Conservation (phyloP, 2,329 filamentous ascomycete genomes). For the Sclerotinia trifoliorum region DNA sequence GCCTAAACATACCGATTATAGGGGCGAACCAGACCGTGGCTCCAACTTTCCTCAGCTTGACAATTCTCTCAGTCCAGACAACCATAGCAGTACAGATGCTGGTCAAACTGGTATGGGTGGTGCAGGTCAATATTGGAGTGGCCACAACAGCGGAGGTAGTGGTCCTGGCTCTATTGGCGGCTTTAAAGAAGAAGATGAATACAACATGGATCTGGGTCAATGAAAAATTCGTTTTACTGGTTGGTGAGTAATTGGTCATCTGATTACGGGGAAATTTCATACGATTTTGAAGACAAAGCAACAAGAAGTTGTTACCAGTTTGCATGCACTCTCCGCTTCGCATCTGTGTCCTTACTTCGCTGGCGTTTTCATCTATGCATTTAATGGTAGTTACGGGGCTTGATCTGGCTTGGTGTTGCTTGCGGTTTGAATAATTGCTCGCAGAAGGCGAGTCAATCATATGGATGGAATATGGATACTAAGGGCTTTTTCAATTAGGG, state of each 20-base stretch:
- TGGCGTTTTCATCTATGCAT: slow-evolving; percentile 38
- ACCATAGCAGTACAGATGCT: slow-evolving; percentile 38
- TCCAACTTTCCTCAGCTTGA: slow-evolving; percentile 41
- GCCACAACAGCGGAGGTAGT: slow-evolving; percentile 69
- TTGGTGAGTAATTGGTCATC: slow-evolving; percentile 2
- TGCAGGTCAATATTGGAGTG: slow-evolving; percentile 60
- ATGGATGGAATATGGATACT: slow-evolving; percentile 20
- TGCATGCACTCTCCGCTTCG: slow-evolving; percentile 28
- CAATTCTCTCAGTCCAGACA: slow-evolving; percentile 54
- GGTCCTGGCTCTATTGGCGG: slow-evolving; percentile 65
- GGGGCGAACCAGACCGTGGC: slow-evolving; percentile 70
- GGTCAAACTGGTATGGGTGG: slow-evolving; percentile 36
- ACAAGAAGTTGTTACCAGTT: slow-evolving; percentile 7
- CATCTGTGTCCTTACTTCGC: slow-evolving; percentile 34
- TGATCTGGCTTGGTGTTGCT: slow-evolving; percentile 29
- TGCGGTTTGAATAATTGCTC: slow-evolving; percentile 27
- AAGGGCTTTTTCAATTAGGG: neutral
- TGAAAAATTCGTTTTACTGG: slow-evolving; percentile 33
- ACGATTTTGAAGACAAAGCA: neutral
- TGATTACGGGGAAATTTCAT: neutral
- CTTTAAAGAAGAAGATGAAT: slow-evolving; percentile 95
- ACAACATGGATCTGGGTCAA: slow-evolving; percentile 71
- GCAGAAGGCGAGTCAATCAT: slow-evolving; percentile 34
- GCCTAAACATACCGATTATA: slow-evolving; percentile 87
- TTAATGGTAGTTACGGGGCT: slow-evolving; percentile 36